Conservation (phyloP, 1,284 basidiomycete species). For the Fistulinella staudtii region DNA sequence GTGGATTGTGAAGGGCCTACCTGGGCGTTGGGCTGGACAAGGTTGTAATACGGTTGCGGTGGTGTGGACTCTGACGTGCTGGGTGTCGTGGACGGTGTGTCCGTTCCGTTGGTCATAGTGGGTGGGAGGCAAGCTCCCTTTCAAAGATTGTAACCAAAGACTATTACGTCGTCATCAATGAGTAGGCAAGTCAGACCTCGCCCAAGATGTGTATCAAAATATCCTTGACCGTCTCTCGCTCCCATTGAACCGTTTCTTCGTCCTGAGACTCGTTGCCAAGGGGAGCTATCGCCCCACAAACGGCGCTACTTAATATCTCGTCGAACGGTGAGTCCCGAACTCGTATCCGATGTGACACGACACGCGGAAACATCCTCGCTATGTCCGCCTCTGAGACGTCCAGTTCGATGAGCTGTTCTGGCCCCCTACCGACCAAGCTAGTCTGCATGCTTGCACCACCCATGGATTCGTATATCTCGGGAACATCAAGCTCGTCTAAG, state of each 20-base stretch:
- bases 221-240: conserved; percentile 52
- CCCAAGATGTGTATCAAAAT: conserved; percentile 52
- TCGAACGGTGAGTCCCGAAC: conserved; percentile 63
- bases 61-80: conserved; percentile 12
- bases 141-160: too few relatives aligned
- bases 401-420: conserved; percentile 34
- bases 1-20: conserved; percentile 18
- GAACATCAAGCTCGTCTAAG: conserved; percentile 15
- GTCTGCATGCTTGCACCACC: conserved; percentile 6
- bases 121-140: too few relatives aligned
- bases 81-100: conserved; percentile 7
- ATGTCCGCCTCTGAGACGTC: conserved; percentile 70
- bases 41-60: conserved; percentile 11
- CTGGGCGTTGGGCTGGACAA: conserved; percentile 10
- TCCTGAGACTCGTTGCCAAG: conserved; percentile 23
- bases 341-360: conserved; percentile 66
- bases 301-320: conserved; percentile 58
- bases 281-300: conserved; percentile 46
- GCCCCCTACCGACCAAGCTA: conserved; percentile 2
- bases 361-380: conserved; percentile 62
- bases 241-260: conserved; percentile 22
- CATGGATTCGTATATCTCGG: conserved; percentile 9
- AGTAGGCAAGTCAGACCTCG: conserved; percentile 50
- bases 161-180: too few relatives aligned
- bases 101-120: conserved; percentile 14